Conservation (phyloP, 1,284 basidiomycete genomes). For the Ganoderma resinaceum region DNA sequence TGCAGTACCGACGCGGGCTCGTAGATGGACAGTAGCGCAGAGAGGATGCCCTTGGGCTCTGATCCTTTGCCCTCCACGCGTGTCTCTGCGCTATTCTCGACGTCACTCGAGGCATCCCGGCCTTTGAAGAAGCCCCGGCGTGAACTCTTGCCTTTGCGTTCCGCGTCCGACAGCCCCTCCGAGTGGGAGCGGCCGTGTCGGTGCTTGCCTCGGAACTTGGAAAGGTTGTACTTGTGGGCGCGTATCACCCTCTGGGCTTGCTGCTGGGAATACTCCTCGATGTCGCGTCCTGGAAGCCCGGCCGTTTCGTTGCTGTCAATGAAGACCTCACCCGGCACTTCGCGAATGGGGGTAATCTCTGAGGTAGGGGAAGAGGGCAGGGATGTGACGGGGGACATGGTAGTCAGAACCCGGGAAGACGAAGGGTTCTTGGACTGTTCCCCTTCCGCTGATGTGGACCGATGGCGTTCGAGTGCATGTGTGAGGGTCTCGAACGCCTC, state of each 20-base stretch:
- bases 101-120: conserved; percentile 33
- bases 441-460: conserved; percentile 32
- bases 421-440: conserved; percentile 7
- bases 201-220: conserved; percentile 25
- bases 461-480: conserved; percentile 49
- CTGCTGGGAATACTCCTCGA: conserved; percentile 38
- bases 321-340: conserved; percentile 40
- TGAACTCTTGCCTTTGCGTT: conserved; percentile 17
- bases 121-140: conserved; percentile 29
- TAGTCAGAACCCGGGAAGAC: conserved; percentile 20
- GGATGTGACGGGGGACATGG: conserved; percentile 32
- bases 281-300: conserved; percentile 41
- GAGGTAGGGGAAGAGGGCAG: conserved; percentile 28
- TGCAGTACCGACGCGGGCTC: conserved; percentile 40
- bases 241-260: conserved; percentile 33
- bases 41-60: conserved; percentile 52
- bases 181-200: conserved; percentile 14
- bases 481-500: conserved; percentile 57
- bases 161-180: neutral
- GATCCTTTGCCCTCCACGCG: conserved; percentile 26
- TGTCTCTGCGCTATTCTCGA: conserved; percentile 37
- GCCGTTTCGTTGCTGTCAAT: conserved; percentile 43
- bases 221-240: conserved; percentile 36
- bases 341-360: conserved; percentile 26
- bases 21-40: conserved; percentile 61